A percentile compares a stretch with the other conserved stretches of the same genome.
Evolutionary conservation across 495 filamentous ascomycete species (phyloP).

Genomic region (Aspergillus sparsus): DNA sequence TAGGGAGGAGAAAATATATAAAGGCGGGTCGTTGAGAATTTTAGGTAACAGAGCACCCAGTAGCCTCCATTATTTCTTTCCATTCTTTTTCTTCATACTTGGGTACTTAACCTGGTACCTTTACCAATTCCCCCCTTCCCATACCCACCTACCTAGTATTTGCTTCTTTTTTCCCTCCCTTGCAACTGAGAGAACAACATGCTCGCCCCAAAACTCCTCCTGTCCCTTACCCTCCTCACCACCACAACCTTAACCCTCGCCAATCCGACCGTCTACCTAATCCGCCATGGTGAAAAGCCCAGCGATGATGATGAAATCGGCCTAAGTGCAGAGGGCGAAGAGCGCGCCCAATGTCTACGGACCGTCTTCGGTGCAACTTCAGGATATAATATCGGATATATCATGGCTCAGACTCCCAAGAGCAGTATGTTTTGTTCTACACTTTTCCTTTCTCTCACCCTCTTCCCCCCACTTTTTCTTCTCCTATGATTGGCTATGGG

Average conservation of each 20-base stretch:
- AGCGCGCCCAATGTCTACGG: slow-evolving; percentile 54
- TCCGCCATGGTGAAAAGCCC: slow-evolving; percentile 62
- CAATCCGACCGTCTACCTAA: slow-evolving; percentile 52
- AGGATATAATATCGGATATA: slow-evolving; percentile 52
- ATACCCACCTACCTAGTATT: no score
- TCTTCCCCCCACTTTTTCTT: not conserved
- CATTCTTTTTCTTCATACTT: no score
- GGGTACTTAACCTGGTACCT: no score
- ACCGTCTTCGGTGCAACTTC: slow-evolving; percentile 48
- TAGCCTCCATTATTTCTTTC: no score
- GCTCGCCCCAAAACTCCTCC: slow-evolving; percentile 13
- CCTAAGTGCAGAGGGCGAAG: slow-evolving; percentile 43
- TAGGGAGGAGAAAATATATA: no score
- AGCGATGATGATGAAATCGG: slow-evolving; percentile 40
- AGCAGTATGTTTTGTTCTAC: slow-evolving; percentile 33
- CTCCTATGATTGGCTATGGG: slow-evolving; percentile 4
- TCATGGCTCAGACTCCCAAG: slow-evolving; percentile 54
- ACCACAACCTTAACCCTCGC: slow-evolving; percentile 24
- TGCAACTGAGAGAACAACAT: not conserved
- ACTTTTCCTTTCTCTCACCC: not conserved
- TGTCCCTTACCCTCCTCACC: slow-evolving; percentile 26
- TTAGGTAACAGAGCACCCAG: no score
- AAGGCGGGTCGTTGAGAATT: no score
- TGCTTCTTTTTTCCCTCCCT: no score
- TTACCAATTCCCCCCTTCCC: no score